Evolutionary conservation across 345 rosid genomes (phyloP).

Genomic region (Zanthoxylum bungeanum): DNA sequence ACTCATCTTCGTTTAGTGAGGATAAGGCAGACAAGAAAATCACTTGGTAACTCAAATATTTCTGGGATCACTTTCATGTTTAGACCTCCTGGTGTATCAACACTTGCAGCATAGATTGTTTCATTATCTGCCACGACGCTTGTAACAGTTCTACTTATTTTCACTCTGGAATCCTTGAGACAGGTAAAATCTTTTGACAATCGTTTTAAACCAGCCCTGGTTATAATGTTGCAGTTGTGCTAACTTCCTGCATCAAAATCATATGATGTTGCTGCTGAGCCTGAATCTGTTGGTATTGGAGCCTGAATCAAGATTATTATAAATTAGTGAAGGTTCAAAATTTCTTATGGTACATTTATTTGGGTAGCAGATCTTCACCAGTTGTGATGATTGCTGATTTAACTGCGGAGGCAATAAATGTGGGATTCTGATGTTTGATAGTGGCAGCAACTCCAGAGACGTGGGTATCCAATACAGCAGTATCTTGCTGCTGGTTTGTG

Average conservation of each 20-base stretch:
- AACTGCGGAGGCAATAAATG: too few species aligned
- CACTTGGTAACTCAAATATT: constrained; percentile 42
- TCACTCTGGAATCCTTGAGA: constrained; percentile 42
- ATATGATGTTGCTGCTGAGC: constrained; percentile 53
- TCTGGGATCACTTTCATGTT: constrained; percentile 39
- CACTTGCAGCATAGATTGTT: constrained; percentile 31
- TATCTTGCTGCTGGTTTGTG: too few species aligned
- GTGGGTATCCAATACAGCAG: too few species aligned
- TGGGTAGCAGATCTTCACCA: too few species aligned
- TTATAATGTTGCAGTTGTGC: constrained; percentile 44
- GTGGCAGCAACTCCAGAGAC: too few species aligned
- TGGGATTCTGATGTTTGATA: too few species aligned
- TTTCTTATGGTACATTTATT: too few species aligned
- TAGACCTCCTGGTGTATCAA: constrained; percentile 34
- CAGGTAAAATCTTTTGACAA: constrained; percentile 50
- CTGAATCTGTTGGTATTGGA: constrained; percentile 53
- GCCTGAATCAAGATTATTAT: constrained; percentile 28
- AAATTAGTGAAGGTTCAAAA: too few species aligned
- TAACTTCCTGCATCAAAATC: too few species aligned
- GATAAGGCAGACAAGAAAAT: constrained; percentile 31
- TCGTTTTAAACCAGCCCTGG: constrained; percentile 62
- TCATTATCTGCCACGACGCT: constrained; percentile 58
- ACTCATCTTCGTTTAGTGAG: constrained; percentile 32
- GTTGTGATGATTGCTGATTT: too few species aligned
- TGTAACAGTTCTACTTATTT: constrained; percentile 51